A percentile compares a stretch with the other conserved stretches of the same genome.
phyloP scores from a whole-genome alignment of 106 monocot species.

The Dendrobium officinale region DNA sequence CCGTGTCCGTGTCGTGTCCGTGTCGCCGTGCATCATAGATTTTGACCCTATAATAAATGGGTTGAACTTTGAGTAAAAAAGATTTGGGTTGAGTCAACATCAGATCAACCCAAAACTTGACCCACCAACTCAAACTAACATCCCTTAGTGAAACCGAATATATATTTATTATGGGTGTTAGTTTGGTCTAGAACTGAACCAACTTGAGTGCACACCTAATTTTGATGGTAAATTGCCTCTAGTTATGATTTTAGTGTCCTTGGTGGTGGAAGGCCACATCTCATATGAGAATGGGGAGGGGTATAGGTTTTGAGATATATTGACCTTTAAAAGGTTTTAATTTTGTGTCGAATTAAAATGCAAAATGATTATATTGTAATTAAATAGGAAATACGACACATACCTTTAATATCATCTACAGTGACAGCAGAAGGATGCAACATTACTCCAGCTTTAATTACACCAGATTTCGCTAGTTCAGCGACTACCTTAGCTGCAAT shows the following conservation, averaged over 20 bases:
- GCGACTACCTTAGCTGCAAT: slow-evolving; percentile 60
- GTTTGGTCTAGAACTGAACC: not conserved
- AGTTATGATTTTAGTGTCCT: not conserved
- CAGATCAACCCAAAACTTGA: too few relatives aligned
- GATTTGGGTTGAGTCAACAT: too few relatives aligned
- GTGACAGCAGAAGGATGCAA: slow-evolving; percentile 64
- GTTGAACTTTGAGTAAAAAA: too few relatives aligned
- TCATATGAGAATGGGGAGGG: not conserved
- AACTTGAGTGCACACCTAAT: not conserved
- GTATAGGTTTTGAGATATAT: not conserved
- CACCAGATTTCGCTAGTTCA: slow-evolving; percentile 41
- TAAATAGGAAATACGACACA: not conserved
- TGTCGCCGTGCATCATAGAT: too few relatives aligned
- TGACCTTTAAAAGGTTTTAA: not conserved
- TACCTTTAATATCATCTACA: slow-evolving; percentile 85
- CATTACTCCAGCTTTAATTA: slow-evolving; percentile 59
- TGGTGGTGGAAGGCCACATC: not conserved
- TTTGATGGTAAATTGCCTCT: not conserved
- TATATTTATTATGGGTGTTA: not conserved
- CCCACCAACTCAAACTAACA: too few relatives aligned
- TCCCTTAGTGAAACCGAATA: too few relatives aligned
- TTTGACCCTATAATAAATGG: too few relatives aligned
- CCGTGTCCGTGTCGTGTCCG: too few relatives aligned
- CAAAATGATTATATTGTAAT: not conserved
- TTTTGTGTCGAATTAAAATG: not conserved